Base-by-base conservation (phyloP, 2,329 filamentous ascomycete species). In the Neonectria ditissima region DNA sequence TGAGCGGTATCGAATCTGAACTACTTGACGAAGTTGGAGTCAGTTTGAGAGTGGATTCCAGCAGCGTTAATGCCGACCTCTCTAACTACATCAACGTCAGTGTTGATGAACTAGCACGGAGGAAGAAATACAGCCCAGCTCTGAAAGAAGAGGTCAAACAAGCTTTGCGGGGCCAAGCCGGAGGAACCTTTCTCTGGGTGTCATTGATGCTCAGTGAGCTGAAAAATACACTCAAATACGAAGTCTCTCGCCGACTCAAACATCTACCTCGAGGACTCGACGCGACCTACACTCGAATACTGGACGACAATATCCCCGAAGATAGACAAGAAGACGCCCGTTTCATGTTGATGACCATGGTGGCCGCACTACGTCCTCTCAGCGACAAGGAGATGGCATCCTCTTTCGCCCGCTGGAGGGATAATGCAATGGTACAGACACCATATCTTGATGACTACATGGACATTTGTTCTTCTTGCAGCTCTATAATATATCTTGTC, bases 171-270 rank as follows among this genome's bases (percentile, higher is more conserved):
- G 22, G 5, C n/a, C 18, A 53, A 24, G 50, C 50, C 10, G 32
- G 50, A 16, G 50, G 50, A 14, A 53, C 30, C 34, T 53, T 53
- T 18, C 50, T 53, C 16, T 53, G 32, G 50, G 50, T 53, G 5
- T 53, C 30, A 26, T 22, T 53, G 2, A 53, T 53, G 50, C 18
- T 53, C 18, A 14, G 18, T 5, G 45, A 48, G 16, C 26, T 48
- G 26, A 24, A 48, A n/a, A 16, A 5, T 6, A 18, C 16, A 2
- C 24, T 5, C 4, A 24, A 18, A 11, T 13, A 30, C n/a, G 26
- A 48, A 3, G 26, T 48, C 16, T n/a, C 24, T n/a, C 26, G 45
- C 8, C 28, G n/a, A 20, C 26, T 48, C 9, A 48, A 48, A 5
- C 13, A 48, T 20, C 26, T 48, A 13, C 26, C 45, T 10, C 26